Evolutionary conservation across 257 asterid species (phyloP).

Genomic region (Lavandula angustifolia): DNA sequence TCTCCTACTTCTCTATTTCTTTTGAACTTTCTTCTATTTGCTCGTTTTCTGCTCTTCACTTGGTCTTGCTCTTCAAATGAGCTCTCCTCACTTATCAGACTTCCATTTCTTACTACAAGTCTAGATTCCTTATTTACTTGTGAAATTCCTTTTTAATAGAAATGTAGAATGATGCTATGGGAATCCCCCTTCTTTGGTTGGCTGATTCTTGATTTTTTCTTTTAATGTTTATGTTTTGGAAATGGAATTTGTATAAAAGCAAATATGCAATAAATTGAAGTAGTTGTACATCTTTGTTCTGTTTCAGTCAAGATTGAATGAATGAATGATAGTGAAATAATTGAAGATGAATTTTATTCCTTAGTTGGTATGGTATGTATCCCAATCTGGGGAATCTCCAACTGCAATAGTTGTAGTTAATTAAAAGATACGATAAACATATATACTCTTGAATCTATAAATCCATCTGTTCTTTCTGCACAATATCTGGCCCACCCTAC

Average conservation of each 20-base stretch:
- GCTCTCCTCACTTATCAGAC: constrained; percentile 1
- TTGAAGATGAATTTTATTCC: no score
- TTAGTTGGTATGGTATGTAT: no score
- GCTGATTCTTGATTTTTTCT: neutral
- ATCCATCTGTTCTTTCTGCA: no score
- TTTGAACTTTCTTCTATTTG: neutral
- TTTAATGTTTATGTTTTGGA: neutral
- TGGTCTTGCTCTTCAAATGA: no score
- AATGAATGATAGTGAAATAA: no score
- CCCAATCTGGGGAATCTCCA: no score
- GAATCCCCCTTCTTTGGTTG: neutral
- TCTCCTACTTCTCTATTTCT: neutral
- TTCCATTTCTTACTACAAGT: neutral
- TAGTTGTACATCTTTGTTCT: no score
- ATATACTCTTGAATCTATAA: no score
- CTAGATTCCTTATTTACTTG: neutral
- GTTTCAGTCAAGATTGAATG: no score
- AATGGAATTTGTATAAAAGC: neutral
- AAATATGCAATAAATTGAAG: neutral
- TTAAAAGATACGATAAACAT: no score
- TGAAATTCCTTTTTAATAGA: neutral
- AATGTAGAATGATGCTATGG: neutral
- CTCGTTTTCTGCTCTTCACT: neutral
- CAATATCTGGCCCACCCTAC: no score
- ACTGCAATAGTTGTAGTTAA: no score